These are phyloP conservation scores for Penicillium atrosanguineum DNA, from an alignment of 495 filamentous ascomycete species.

Conservation along the genomic window DNA sequence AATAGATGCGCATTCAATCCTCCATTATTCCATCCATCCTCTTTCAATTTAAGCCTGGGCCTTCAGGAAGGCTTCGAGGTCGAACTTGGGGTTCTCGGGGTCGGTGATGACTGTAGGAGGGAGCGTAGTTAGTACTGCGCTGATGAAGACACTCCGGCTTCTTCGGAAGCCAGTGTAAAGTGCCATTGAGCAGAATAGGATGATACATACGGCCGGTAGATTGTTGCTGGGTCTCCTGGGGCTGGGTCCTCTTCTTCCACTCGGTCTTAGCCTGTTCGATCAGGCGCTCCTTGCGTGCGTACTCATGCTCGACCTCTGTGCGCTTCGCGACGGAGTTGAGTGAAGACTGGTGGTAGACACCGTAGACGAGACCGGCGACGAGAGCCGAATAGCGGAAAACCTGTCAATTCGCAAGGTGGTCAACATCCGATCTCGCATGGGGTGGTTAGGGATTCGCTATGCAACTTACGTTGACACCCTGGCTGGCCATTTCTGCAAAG, in stretches of 20 bases:
- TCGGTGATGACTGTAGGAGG: constrained; percentile 70
- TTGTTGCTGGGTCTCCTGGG: constrained; percentile 46
- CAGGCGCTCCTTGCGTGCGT: constrained; percentile 79
- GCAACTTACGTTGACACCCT: constrained; percentile 51
- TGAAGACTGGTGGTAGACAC: constrained; percentile 81
- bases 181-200: not conserved
- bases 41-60: constrained; percentile 55
- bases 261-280: constrained; percentile 90
- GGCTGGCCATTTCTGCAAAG: constrained; percentile 43
- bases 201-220: constrained; percentile 58
- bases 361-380: constrained; percentile 83
- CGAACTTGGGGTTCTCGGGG: constrained; percentile 79
- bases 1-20: constrained; percentile 35
- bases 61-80: constrained; percentile 80
- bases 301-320: constrained; percentile 69
- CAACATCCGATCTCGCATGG: constrained; percentile 20
- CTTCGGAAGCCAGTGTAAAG: not conserved
- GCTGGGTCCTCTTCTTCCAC: constrained; percentile 72
- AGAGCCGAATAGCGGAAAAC: constrained; percentile 94
- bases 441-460: constrained; percentile 14
- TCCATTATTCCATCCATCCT: constrained; percentile 26
- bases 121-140: constrained; percentile 21
- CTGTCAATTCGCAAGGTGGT: constrained; percentile 47
- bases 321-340: constrained; percentile 65
- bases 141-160: constrained; percentile 2